Evolutionary conservation across 164 flowering plant species (phyloP).

Genomic region (Chimonanthus salicifolius): DNA sequence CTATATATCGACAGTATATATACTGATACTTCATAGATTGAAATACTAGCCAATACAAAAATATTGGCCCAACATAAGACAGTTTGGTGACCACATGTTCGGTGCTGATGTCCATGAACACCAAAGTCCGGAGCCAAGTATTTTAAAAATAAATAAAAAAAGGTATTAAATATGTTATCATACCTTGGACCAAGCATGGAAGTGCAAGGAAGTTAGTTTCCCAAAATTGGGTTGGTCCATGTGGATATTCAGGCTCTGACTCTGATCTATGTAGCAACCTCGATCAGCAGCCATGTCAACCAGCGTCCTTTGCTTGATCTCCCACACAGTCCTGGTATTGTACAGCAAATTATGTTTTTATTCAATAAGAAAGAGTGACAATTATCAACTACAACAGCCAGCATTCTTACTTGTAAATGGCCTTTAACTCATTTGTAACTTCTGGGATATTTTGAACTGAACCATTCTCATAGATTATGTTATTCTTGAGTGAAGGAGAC

Average conservation of each 20-base stretch:
- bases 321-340: slow-evolving; percentile 83
- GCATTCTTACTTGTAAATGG: slow-evolving; percentile 63
- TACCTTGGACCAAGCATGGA: slow-evolving; percentile 92
- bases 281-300: slow-evolving; percentile 98
- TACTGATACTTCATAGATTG: too few relatives aligned
- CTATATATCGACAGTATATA: too few relatives aligned
- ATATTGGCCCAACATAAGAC: too few relatives aligned
- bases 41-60: too few relatives aligned
- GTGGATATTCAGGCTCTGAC: slow-evolving; percentile 93
- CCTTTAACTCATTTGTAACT: slow-evolving; percentile 70
- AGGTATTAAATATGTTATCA: neutral
- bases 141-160: neutral
- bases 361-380: neutral
- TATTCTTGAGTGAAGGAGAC: slow-evolving; percentile 83
- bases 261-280: slow-evolving; percentile 93
- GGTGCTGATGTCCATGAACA: neutral
- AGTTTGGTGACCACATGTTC: too few relatives aligned
- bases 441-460: slow-evolving; percentile 74
- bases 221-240: slow-evolving; percentile 95
- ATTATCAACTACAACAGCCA: neutral
- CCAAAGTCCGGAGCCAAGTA: neutral
- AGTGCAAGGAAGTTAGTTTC: slow-evolving; percentile 88
- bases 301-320: slow-evolving; percentile 85
- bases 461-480: slow-evolving; percentile 77
- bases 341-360: slow-evolving; percentile 7